Percentiles rank a stretch among this genome's conserved stretches.
Evolutionary conservation across 768 basidiomycete genomes (phyloP).

Genomic region (Naganishia vaughanmartiniae): DNA sequence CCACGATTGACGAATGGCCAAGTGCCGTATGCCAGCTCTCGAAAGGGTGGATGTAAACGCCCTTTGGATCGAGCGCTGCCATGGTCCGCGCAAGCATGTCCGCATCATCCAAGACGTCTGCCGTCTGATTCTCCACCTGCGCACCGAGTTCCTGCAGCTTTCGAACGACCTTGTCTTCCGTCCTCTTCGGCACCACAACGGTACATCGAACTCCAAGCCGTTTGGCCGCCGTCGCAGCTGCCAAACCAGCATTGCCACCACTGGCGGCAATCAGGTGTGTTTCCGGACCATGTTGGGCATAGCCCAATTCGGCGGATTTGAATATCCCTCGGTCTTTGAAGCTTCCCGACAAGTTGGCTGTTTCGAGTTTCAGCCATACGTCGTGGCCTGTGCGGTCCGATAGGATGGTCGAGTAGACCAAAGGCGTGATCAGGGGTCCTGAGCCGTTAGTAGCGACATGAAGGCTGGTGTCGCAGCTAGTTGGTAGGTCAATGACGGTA

Average conservation of each 20-base stretch:
- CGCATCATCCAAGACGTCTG: conserved; percentile 37
- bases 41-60: conserved; percentile 47
- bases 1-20: conserved; percentile 38
- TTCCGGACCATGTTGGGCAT: conserved; percentile 11
- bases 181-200: conserved; percentile 38
- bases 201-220: conserved; percentile 32
- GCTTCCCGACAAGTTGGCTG: conserved; percentile 42
- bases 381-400: conserved; percentile 24
- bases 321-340: conserved; percentile 42
- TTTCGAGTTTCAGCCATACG: conserved; percentile 44
- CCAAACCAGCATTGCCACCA: conserved; percentile 45
- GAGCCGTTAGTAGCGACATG: neutral
- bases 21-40: conserved; percentile 39
- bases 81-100: conserved; percentile 35
- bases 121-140: conserved; percentile 35
- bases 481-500: neutral
- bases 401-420: conserved; percentile 17
- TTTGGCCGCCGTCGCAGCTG: conserved; percentile 19
- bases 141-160: conserved; percentile 36
- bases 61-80: conserved; percentile 28
- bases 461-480: neutral
- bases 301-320: conserved; percentile 30
- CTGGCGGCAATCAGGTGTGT: conserved; percentile 39
- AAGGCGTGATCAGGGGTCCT: conserved; percentile 16
- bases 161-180: conserved; percentile 37